These are phyloP conservation scores for Silene latifolia DNA, from an alignment of 148 eudicot genomes.

Conservation along the genomic window DNA sequence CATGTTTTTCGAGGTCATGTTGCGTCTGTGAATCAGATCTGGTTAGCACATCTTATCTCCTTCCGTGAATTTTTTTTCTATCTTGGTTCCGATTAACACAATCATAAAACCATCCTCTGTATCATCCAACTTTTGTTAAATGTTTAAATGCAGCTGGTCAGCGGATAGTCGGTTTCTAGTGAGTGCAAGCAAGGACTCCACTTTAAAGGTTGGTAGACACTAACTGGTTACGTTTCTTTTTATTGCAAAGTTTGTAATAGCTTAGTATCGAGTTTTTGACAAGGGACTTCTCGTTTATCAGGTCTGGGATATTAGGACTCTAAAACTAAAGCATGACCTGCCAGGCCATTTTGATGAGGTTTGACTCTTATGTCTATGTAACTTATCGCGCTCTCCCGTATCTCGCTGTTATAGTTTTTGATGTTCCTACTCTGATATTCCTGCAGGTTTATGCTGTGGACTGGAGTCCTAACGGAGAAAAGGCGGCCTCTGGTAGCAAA, in stretches of 20 bases:
- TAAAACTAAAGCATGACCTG: neutral
- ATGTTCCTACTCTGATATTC: neutral
- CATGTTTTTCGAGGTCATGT: conserved; percentile 91
- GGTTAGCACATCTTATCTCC: conserved; percentile 36
- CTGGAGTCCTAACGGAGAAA: conserved; percentile 3
- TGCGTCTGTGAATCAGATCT: conserved; percentile 90
- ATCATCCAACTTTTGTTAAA: too few relatives aligned
- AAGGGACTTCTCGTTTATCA: neutral
- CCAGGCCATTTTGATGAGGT: conserved; percentile 13
- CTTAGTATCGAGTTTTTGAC: neutral
- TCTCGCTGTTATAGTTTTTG: neutral
- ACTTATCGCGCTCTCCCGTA: neutral
- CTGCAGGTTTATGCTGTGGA: neutral
- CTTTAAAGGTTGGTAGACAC: conserved; percentile 56
- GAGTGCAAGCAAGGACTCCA: conserved; percentile 97
- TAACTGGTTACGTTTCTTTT: too few relatives aligned
- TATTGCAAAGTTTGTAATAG: too few relatives aligned
- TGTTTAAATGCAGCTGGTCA: conserved; percentile 97
- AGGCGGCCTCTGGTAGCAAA: conserved; percentile 8
- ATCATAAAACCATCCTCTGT: too few relatives aligned
- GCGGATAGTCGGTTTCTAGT: conserved; percentile 90
- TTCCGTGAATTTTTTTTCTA: neutral
- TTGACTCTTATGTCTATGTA: neutral
- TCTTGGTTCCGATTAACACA: neutral
- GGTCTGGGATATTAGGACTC: conserved; percentile 10